Evolutionary conservation across 78 protist species (phyloP), one percentile per base, ranked within the genome.

Genomic region (Chrysochromulina parva): DNA sequence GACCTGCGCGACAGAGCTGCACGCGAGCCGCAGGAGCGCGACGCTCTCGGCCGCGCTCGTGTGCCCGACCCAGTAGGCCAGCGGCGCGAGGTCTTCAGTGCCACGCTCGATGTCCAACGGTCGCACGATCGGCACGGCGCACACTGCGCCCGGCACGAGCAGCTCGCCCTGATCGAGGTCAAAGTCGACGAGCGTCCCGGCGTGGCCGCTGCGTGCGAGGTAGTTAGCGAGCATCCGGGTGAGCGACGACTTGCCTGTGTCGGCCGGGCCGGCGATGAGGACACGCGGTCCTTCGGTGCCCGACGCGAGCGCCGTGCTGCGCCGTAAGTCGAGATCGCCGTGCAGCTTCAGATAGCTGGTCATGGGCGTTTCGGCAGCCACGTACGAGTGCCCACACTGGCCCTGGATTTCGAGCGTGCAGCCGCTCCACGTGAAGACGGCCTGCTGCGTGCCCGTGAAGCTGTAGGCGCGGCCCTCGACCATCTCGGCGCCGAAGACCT

Each of bases 221-320:
- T 91, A 96, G 58, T 90, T 94, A 11, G 90, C 59, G 7, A 96
- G 67, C 2, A 95, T 93, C 74, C 85, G 60, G 26, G 90, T 55
- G 16, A 96, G 48, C 20, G 97, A 54, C 50, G 95, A 89, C 93
- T 96, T 96, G 47, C 98, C 98, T 19, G 76, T 76, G 85, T 94
- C 98, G 0, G 89, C 92, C 4, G 96, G 94, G 3, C 98, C 98
- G 14, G 74, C 96, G 1, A 96, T 54, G 48, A 96, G 26, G 54
- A 93, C 93, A 22, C 93, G 53, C 24, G 93, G 71, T 1, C 90
- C 94, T 0, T n/a, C 10, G 55, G 28, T 47, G 47, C 11, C 22
- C 3, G 6, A 0, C 9, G 22, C 38, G 38, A 0, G 67, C 11
- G 91, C 88, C 1, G 48, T n/a, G 19, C 1, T 20, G 50, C 97